Base-by-base conservation (phyloP, 1,284 basidiomycete genomes). In the Apiotrichum brassicae region DNA sequence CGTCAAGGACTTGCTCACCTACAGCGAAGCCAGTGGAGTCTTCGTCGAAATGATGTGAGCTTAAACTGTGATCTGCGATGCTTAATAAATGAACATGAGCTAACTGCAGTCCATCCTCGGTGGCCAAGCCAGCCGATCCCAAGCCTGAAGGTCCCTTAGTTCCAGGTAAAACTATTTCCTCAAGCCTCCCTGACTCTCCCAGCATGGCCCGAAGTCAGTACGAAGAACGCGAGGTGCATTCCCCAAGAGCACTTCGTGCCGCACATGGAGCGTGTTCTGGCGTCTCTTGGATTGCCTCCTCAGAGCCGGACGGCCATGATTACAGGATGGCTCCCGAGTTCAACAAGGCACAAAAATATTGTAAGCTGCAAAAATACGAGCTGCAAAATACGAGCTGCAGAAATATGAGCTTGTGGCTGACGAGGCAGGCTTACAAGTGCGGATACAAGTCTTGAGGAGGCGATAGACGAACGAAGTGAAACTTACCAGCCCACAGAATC, bases 161-260 rank as follows among this genome's bases (percentile, higher is more conserved):
- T 3, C 70, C 70, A 25, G 65, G 68, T 66, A 23, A 30, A 25
- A 43, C 20, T 18, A 8, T 3, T 8, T 30, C 28, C 9, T 30
- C 9, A 0, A 4, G 3, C 16, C 4, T 23, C 13, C 13, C 43
- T 44, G 23, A 44, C 33, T 18, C 19, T 26, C 4, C n/a, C 46
- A 66, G 70, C 66, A 3, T 69, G 61, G 59, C 70, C 70, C 1
- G 70, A 70, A 38, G 49, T 72, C 25, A 49, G 63, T 25, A 66
- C 68, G 1, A 8, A 44, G 4, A 68, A 63, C 44, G 59, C 62
- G 0, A 68, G 60, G 55, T 68, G 65, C 46, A 49, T 72, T 4
- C 61, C 67, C 12, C 63, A 62, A 47, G 53, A 49, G 14, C 54
- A 63, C 24, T 72, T 71, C 47, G 49, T 70, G n/a, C 63, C 64